These are phyloP conservation scores for Annulohypoxylon bovei DNA, from an alignment of 495 filamentous ascomycete genomes.

Conservation along the genomic window DNA sequence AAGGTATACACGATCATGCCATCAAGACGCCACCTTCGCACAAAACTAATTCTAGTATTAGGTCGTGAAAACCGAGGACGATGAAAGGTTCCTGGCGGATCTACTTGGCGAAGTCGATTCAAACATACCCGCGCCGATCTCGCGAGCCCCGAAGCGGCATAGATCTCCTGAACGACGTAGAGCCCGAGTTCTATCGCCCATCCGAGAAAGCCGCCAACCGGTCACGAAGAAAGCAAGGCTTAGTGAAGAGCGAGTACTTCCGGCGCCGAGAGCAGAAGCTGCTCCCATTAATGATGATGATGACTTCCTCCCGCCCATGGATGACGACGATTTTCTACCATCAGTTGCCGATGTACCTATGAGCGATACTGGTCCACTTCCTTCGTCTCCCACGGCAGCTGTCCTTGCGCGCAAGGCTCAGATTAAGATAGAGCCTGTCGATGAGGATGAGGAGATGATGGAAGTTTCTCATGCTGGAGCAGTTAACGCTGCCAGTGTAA, in stretches of 20 bases:
- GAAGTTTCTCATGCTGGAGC: conserved; percentile 82
- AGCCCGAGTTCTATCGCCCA: conserved; percentile 82
- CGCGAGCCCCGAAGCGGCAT: conserved; percentile 66
- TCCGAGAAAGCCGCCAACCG: conserved; percentile 57
- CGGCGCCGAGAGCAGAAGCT: conserved; percentile 56
- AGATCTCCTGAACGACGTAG: conserved; percentile 79
- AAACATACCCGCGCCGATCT: conserved; percentile 70
- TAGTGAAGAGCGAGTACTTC: conserved; percentile 54
- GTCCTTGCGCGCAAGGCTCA: conserved; percentile 78
- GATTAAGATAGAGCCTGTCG: conserved; percentile 69
- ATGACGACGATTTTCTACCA: conserved; percentile 62
- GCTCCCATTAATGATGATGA: conserved; percentile 66
- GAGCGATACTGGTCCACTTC: conserved; percentile 74
- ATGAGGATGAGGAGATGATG: conserved; percentile 83
- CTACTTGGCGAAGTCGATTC: conserved; percentile 90
- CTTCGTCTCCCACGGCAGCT: conserved; percentile 87
- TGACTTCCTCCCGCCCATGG: conserved; percentile 58
- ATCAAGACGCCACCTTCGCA: not conserved
- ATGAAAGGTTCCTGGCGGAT: conserved; percentile 84
- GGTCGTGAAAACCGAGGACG: conserved; percentile 77
- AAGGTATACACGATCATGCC: conserved; percentile 65
- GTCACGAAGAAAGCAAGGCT: conserved; percentile 62
- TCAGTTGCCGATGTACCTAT: conserved; percentile 64
- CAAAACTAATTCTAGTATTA: conserved; percentile 26
- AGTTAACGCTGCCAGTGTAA: conserved; percentile 75